These are phyloP conservation scores for Caryocar brasiliense DNA, from an alignment of 441 rosid species.

Conservation along the genomic window DNA sequence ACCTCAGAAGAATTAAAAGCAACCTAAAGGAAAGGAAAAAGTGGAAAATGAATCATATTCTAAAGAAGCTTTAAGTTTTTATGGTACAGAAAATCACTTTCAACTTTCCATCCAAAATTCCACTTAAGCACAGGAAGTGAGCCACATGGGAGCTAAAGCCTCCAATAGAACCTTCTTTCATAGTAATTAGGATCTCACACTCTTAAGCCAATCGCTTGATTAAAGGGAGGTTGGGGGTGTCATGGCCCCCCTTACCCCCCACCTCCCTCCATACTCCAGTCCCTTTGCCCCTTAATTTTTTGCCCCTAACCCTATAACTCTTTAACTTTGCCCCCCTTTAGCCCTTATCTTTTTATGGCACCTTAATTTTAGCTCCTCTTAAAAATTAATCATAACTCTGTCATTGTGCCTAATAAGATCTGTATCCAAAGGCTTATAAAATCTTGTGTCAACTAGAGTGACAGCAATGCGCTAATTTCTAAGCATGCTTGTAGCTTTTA, in stretches of 20 bases:
- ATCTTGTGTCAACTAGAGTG: constrained; percentile 71
- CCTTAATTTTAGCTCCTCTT: no score
- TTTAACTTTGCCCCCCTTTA: no score
- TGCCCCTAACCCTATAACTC: no score
- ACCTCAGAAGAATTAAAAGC: constrained; percentile 5
- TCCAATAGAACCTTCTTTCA: constrained; percentile 62
- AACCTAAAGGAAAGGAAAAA: not conserved
- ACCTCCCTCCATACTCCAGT: no score
- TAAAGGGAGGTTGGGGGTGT: no score
- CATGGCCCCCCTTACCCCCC: no score
- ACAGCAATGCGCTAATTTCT: constrained; percentile 20
- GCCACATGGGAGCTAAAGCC: constrained; percentile 62
- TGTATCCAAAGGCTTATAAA: constrained; percentile 66
- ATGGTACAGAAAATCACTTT: constrained; percentile 29
- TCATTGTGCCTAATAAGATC: constrained; percentile 42
- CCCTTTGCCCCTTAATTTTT: no score
- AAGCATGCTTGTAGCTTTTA: constrained; percentile 42
- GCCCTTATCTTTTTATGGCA: no score
- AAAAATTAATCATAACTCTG: no score
- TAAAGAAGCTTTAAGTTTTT: not conserved
- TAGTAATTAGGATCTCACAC: constrained; percentile 52
- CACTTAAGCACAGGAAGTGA: constrained; percentile 47
- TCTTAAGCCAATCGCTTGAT: constrained; percentile 46
- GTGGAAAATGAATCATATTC: not conserved
- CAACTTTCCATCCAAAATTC: constrained; percentile 52